phyloP scores from a whole-genome alignment of 371 early-diverging fungal species.

The Mucor piriformis region DNA sequence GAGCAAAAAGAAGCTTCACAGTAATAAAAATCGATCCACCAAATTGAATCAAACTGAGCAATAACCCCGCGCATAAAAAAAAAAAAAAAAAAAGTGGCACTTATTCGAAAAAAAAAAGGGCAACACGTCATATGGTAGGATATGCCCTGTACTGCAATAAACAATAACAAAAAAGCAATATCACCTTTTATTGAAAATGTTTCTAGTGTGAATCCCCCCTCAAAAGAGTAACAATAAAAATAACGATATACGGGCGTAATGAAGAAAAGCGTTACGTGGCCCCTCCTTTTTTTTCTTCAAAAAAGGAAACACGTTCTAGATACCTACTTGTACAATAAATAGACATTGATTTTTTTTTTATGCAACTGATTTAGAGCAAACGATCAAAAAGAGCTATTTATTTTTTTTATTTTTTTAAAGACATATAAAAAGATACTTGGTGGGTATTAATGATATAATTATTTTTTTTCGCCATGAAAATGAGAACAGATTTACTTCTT shows the following conservation, averaged over 20 bases:
- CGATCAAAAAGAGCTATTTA: too few species aligned
- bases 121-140: neutral
- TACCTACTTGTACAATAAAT: too few species aligned
- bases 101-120: neutral
- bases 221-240: too few species aligned
- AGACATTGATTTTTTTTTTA: too few species aligned
- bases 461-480: neutral
- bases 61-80: too few species aligned
- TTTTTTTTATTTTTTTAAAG: neutral
- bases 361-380: neutral
- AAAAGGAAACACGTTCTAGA: neutral
- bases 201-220: too few species aligned
- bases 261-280: too few species aligned
- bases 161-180: slow-evolving; percentile 1
- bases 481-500: slow-evolving; percentile 8
- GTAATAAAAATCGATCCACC: too few species aligned
- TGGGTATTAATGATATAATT: slow-evolving; percentile 1
- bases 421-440: neutral
- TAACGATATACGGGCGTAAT: too few species aligned
- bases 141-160: neutral
- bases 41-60: too few species aligned
- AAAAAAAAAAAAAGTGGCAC: neutral
- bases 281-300: too few species aligned
- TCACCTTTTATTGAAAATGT: neutral
- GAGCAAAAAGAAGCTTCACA: too few species aligned